A percentile compares a stretch with the other conserved stretches of the same genome.
phyloP scores from a whole-genome alignment of 2,329 filamentous ascomycete species.

The Xylaria sp. region DNA sequence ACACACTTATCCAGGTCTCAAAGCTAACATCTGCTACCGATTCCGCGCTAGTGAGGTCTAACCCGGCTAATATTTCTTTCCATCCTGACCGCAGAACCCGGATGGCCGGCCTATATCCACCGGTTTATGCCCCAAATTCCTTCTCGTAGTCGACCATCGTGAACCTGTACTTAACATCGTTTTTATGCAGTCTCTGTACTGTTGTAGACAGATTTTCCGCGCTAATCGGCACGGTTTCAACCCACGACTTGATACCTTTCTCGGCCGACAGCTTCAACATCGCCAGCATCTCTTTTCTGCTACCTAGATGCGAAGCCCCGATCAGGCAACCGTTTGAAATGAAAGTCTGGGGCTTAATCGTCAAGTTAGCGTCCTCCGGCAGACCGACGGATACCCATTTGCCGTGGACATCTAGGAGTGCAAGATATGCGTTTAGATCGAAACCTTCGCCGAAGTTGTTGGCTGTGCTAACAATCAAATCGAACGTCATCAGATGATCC shows the following conservation, averaged over 20 bases:
- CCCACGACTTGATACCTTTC: slow-evolving; percentile 75
- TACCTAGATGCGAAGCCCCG: slow-evolving; percentile 76
- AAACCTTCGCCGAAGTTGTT: slow-evolving; percentile 74
- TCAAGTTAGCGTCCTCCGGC: slow-evolving; percentile 78
- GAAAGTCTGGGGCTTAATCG: slow-evolving; percentile 79
- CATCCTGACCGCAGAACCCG: background rate
- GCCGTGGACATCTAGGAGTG: slow-evolving; percentile 83
- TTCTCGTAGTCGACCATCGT: slow-evolving; percentile 78
- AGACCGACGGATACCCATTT: slow-evolving; percentile 83
- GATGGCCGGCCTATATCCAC: background rate
- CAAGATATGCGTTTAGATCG: slow-evolving; percentile 77
- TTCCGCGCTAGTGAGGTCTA: background rate
- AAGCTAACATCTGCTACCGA: background rate
- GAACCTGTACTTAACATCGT: slow-evolving; percentile 79
- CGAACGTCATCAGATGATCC: slow-evolving; percentile 72
- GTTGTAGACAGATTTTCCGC: slow-evolving; percentile 76
- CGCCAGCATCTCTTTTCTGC: slow-evolving; percentile 73
- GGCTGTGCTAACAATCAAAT: slow-evolving; percentile 81
- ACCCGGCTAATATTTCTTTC: background rate
- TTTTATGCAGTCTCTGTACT: slow-evolving; percentile 74
- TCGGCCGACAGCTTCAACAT: slow-evolving; percentile 79
- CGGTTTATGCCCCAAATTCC: slow-evolving; percentile 65
- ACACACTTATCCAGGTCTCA: slow-evolving; percentile 9
- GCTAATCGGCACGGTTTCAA: slow-evolving; percentile 78
- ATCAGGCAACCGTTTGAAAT: slow-evolving; percentile 79